Base-by-base conservation (phyloP, 2,329 filamentous ascomycete genomes). In the Graphium sp. region DNA sequence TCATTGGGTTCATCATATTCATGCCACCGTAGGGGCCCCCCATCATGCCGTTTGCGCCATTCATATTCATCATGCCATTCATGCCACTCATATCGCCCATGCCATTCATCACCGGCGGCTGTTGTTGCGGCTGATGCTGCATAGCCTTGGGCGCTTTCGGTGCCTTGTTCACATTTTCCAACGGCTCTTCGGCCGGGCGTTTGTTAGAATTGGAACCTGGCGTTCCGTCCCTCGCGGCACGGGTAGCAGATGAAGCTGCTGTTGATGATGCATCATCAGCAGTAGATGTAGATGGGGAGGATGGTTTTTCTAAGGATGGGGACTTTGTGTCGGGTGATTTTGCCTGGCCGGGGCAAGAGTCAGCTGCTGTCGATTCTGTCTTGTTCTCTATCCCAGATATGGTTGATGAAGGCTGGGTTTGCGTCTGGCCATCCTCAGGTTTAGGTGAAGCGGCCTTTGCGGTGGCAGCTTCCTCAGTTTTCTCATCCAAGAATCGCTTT, bases 101-200 rank as follows among this genome's bases (percentile, higher is more conserved):
- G 22, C 33, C 33, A 28, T 56, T 59, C 52, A 63, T 62, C 52
- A 64, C 64, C 29, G 49, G 49, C 39, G 56, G 53, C 50, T 51
- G 47, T 27, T 46, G 47, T 30, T 49, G 53, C 41, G 58, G 58
- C 44, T 49, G 53, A 45, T 52, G 62, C 39, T 65, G 67, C 71
- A 73, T 77, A 21, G 65, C 70, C 45, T 71, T 72, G 3, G 71
- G 72, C 0, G 60, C 71, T 40, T 74, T 76, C 27, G 25, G 71
- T 67, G 22, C 74, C 67, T 43, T 66, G 68, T 22, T 67, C n/a
- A n/a, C 66, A 39, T 76, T 74, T 40, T 74, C 69, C 6, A 66
- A 54, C 18, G 62, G 62, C 29, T 84, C 76, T 20, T 87, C 82
- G 10, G 84, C 83, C 8, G 78, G 67, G 14, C 89, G 73, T 56